Percentiles rank a stretch among this genome's conserved stretches.
These are phyloP conservation scores for Populus hybrid DNA, from an alignment of 441 rosid genomes.

Conservation along the genomic window DNA sequence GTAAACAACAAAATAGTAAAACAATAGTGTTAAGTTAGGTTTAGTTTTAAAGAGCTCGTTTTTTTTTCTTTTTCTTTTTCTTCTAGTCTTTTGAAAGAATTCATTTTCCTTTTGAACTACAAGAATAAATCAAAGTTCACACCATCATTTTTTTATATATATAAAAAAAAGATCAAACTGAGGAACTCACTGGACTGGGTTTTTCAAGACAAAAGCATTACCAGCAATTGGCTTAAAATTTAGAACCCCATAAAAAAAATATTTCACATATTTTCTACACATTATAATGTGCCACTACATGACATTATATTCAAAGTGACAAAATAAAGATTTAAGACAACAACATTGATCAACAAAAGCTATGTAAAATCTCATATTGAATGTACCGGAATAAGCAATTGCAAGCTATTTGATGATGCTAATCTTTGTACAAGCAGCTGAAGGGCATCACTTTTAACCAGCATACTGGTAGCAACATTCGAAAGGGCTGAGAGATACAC, in stretches of 20 bases:
- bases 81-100: too few relatives aligned
- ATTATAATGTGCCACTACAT: neutral
- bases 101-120: neutral
- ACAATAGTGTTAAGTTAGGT: too few relatives aligned
- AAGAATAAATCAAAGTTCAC: neutral
- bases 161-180: neutral
- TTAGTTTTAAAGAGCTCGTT: too few relatives aligned
- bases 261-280: neutral
- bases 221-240: neutral
- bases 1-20: too few relatives aligned
- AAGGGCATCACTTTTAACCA: slow-evolving; percentile 71
- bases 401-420: slow-evolving; percentile 73
- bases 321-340: slow-evolving; percentile 16
- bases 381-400: slow-evolving; percentile 86
- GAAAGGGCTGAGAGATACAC: slow-evolving; percentile 98
- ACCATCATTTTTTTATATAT: neutral
- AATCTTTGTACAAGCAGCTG: slow-evolving; percentile 79
- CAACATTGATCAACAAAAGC: neutral
- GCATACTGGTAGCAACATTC: slow-evolving; percentile 62
- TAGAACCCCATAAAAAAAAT: neutral
- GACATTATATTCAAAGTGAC: neutral
- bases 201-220: slow-evolving; percentile 4
- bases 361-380: slow-evolving; percentile 7
- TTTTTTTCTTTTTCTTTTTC: neutral
- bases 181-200: neutral